phyloP scores from a whole-genome alignment of 2,329 filamentous ascomycete species.

The Hymenotorrendiella dingleyae region DNA sequence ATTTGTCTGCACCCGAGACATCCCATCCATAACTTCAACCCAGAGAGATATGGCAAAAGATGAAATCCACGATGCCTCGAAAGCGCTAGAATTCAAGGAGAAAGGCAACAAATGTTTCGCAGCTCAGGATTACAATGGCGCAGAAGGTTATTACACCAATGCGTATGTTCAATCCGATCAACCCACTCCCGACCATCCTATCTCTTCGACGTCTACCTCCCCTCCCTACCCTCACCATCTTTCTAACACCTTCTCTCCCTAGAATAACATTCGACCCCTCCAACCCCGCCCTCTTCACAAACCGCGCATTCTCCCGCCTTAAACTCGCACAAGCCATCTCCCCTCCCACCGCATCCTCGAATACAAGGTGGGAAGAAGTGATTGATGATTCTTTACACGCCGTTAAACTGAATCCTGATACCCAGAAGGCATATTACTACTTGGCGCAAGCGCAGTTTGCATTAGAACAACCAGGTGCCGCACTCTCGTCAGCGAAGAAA shows the following conservation, averaged over 20 bases:
- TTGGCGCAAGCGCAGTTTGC: slow-evolving; percentile 78
- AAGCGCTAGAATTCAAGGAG: slow-evolving; percentile 27
- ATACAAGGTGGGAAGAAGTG: slow-evolving; percentile 71
- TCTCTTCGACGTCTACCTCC: not conserved
- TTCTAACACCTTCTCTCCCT: not conserved
- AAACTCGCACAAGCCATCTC: slow-evolving; percentile 63
- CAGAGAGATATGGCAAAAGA: slow-evolving; percentile 18
- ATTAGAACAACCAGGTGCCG: slow-evolving; percentile 65
- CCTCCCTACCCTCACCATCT: not conserved
- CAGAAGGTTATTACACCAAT: slow-evolving; percentile 66
- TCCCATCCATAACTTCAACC: too few species aligned
- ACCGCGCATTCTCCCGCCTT: slow-evolving; percentile 77
- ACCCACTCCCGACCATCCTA: not conserved
- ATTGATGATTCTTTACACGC: slow-evolving; percentile 73
- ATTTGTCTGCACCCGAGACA: too few species aligned
- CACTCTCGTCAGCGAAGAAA: slow-evolving; percentile 60
- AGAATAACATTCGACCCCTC: slow-evolving; percentile 72
- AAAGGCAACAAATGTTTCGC: slow-evolving; percentile 49
- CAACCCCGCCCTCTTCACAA: slow-evolving; percentile 79
- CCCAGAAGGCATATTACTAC: slow-evolving; percentile 79
- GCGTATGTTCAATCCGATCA: slow-evolving; percentile 44
- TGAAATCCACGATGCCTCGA: slow-evolving; percentile 14
- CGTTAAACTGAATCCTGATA: slow-evolving; percentile 40
- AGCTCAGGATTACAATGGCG: slow-evolving; percentile 55
- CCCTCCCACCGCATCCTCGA: too few species aligned